Percentiles rank a stretch among this genome's conserved stretches.
Evolutionary conservation across 371 early-diverging fungal genomes (phyloP).

Genomic region (Mortierella sp.): DNA sequence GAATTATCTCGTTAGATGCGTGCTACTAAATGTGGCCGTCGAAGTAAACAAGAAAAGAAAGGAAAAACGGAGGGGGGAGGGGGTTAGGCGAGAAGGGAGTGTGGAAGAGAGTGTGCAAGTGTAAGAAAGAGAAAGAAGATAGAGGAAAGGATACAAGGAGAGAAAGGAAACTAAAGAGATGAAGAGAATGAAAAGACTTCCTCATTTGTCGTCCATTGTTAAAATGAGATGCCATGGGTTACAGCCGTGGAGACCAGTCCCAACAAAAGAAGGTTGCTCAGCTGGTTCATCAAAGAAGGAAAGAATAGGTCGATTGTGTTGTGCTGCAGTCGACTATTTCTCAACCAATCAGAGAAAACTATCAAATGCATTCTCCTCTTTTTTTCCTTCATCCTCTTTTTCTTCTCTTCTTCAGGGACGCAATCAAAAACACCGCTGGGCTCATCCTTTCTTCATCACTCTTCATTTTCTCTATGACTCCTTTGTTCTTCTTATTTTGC

Average conservation of each 20-base stretch:
- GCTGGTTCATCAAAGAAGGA: neutral
- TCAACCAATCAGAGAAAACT: neutral
- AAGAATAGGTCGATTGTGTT: neutral
- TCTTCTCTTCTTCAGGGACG: neutral
- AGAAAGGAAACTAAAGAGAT: neutral
- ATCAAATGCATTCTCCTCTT: neutral
- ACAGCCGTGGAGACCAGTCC: neutral
- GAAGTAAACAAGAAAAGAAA: neutral
- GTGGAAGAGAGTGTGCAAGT: neutral
- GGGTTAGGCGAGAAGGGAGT: neutral
- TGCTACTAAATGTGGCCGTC: neutral
- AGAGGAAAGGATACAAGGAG: neutral
- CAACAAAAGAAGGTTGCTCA: constrained; percentile 15
- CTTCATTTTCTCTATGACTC: neutral
- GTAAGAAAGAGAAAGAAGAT: neutral
- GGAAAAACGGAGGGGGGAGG: too few relatives aligned
- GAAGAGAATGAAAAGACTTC: neutral
- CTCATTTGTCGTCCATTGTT: constrained; percentile 7
- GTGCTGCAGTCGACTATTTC: neutral
- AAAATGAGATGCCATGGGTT: neutral
- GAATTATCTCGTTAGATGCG: neutral
- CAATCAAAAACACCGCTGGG: neutral
- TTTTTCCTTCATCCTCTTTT: neutral
- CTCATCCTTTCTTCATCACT: neutral
- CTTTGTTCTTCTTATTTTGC: neutral